phyloP scores from a whole-genome alignment of 257 asterid genomes.

The Gentiana macrophylla region DNA sequence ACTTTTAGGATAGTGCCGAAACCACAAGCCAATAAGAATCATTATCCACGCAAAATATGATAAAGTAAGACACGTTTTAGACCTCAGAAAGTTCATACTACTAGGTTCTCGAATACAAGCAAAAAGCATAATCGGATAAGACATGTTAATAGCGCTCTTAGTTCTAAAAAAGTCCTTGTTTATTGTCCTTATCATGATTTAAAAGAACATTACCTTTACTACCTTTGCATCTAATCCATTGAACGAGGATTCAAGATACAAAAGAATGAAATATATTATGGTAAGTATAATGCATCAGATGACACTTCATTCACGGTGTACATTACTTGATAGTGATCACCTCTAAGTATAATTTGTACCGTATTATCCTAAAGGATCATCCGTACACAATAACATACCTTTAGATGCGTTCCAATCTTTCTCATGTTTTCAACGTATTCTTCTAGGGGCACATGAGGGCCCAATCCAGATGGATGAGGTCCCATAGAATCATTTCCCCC shows the following conservation, averaged over 20 bases:
- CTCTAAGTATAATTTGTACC: background rate
- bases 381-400: constrained; percentile 34
- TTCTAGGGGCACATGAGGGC: constrained; percentile 91
- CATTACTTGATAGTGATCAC: background rate
- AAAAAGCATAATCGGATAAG: too few species aligned
- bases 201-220: constrained; percentile 66
- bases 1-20: too few species aligned
- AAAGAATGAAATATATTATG: background rate
- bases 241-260: constrained; percentile 13
- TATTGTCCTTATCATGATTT: constrained; percentile 57
- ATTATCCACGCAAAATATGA: too few species aligned
- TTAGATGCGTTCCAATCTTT: constrained; percentile 60
- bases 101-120: too few species aligned
- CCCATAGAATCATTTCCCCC: constrained; percentile 99
- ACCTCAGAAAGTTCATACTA: too few species aligned
- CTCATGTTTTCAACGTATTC: constrained; percentile 83
- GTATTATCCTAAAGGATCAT: background rate
- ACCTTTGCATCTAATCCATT: constrained; percentile 51
- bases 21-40: too few species aligned
- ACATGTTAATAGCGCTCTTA: too few species aligned
- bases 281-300: too few species aligned
- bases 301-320: too few species aligned
- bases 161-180: constrained; percentile 15
- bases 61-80: too few species aligned
- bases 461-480: constrained; percentile 83